Evolutionary conservation across 225 moss, liverwort and hornwort genomes (phyloP).

Genomic region (Antitrichia curtipendula): DNA sequence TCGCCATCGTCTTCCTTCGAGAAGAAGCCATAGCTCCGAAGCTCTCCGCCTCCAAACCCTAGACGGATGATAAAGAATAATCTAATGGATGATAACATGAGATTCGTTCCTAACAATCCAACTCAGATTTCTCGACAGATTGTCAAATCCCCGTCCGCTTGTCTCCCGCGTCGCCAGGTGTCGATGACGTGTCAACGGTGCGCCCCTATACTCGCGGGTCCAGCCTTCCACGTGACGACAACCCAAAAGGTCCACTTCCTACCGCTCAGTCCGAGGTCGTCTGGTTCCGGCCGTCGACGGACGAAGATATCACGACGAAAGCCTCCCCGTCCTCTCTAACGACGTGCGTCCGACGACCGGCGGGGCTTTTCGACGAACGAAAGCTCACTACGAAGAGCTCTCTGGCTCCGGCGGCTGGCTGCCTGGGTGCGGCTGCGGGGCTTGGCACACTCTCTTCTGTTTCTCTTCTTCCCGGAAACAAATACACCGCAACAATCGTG

Average conservation of each 20-base stretch:
- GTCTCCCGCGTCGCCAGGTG: constrained; percentile 3
- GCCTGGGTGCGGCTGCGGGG: constrained; percentile 9
- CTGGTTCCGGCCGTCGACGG: background rate
- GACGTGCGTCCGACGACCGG: background rate
- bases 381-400: background rate
- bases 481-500: background rate
- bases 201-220: background rate
- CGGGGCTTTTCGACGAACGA: background rate
- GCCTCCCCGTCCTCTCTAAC: background rate
- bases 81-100: background rate
- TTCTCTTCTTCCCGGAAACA: background rate
- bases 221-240: constrained; percentile 34
- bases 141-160: background rate
- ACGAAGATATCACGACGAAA: background rate
- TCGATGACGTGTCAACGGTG: constrained; percentile 6
- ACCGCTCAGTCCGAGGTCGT: background rate
- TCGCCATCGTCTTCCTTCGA: background rate
- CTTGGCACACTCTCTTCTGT: background rate
- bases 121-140: background rate
- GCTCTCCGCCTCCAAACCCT: background rate
- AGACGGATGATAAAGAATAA: background rate
- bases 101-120: background rate
- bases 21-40: background rate
- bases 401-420: background rate
- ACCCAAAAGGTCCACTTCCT: background rate